A percentile compares a stretch with the other conserved stretches of the same genome.
Conservation (phyloP, 371 early-diverging fungal species). For the Encephalitozoon hellem region DNA sequence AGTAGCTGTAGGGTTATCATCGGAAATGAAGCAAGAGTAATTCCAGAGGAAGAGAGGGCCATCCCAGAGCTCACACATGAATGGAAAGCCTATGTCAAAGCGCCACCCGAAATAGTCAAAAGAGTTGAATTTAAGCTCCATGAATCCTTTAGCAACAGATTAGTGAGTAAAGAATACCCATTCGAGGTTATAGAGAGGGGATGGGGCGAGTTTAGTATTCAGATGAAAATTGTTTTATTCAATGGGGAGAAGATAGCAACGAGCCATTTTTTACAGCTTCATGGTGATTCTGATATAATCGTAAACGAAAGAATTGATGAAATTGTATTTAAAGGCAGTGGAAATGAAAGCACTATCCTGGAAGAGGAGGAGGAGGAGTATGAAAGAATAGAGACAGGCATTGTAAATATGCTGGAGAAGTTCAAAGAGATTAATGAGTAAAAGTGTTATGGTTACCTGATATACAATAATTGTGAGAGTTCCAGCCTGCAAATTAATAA, state of each 20-base stretch:
- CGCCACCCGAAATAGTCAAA: constrained; percentile 72
- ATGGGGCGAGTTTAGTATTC: constrained; percentile 95
- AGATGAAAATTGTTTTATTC: constrained; percentile 67
- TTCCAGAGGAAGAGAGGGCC: constrained; percentile 18
- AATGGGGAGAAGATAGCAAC: constrained; percentile 43
- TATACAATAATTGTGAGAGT: too few species aligned
- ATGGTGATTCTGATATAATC: constrained; percentile 24
- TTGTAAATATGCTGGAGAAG: constrained; percentile 30
- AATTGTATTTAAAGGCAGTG: constrained; percentile 36
- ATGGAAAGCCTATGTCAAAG: constrained; percentile 70
- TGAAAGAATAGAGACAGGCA: constrained; percentile 39
- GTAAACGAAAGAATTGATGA: constrained; percentile 44
- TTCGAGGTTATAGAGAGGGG: constrained; percentile 84
- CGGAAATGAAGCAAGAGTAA: constrained; percentile 34
- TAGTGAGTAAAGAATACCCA: constrained; percentile 72
- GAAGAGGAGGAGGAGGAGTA: constrained; percentile 46
- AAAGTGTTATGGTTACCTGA: too few species aligned
- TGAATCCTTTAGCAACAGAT: constrained; percentile 78
- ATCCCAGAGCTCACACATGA: constrained; percentile 62
- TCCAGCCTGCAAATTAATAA: neutral
- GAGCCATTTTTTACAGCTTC: constrained; percentile 47
- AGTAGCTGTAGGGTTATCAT: constrained; percentile 22
- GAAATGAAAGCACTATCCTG: neutral
- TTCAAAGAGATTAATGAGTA: constrained; percentile 24
- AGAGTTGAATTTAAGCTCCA: constrained; percentile 80